Evolutionary conservation across 2,329 filamentous ascomycete genomes (phyloP).

Genomic region (Arthrobotrys pseudoclavata): DNA sequence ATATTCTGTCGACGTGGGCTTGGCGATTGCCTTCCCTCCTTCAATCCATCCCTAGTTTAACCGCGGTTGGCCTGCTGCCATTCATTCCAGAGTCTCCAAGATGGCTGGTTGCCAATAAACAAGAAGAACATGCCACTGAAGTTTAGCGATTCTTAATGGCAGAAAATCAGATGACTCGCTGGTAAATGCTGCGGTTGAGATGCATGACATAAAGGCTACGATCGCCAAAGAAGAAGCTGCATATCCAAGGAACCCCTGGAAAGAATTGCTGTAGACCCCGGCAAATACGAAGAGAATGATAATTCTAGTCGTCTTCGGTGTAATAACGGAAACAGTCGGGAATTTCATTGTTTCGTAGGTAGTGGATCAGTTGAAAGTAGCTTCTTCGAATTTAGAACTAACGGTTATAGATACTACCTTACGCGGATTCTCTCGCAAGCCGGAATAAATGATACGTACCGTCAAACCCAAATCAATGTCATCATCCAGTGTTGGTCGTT

Average conservation of each 20-base stretch:
- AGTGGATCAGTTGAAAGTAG: not conserved
- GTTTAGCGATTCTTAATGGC: conserved; percentile 61
- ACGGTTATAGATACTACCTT: conserved; percentile 63
- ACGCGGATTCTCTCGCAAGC: conserved; percentile 64
- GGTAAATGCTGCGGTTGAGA: conserved; percentile 48
- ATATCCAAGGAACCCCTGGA: conserved; percentile 64
- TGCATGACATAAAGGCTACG: conserved; percentile 62
- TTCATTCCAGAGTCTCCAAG: conserved; percentile 65
- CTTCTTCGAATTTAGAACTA: not conserved
- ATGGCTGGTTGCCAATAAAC: conserved; percentile 65
- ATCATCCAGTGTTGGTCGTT: conserved; percentile 67
- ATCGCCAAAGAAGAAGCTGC: conserved; percentile 63
- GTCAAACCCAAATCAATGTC: conserved; percentile 64
- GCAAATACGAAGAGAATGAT: conserved; percentile 63
- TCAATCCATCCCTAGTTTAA: conserved; percentile 65
- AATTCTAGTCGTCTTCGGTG: conserved; percentile 63
- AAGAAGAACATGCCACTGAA: conserved; percentile 55
- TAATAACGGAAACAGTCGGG: conserved; percentile 63
- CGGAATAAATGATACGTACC: conserved; percentile 64
- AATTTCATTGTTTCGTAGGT: conserved; percentile 65
- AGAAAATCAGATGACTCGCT: conserved; percentile 57
- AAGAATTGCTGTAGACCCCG: conserved; percentile 62
- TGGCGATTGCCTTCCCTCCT: conserved; percentile 66
- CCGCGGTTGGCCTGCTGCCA: conserved; percentile 62
- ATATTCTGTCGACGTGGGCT: conserved; percentile 65